These are phyloP conservation scores for Magnolia sinica DNA, from an alignment of 164 flowering plant genomes.

Conservation along the genomic window DNA sequence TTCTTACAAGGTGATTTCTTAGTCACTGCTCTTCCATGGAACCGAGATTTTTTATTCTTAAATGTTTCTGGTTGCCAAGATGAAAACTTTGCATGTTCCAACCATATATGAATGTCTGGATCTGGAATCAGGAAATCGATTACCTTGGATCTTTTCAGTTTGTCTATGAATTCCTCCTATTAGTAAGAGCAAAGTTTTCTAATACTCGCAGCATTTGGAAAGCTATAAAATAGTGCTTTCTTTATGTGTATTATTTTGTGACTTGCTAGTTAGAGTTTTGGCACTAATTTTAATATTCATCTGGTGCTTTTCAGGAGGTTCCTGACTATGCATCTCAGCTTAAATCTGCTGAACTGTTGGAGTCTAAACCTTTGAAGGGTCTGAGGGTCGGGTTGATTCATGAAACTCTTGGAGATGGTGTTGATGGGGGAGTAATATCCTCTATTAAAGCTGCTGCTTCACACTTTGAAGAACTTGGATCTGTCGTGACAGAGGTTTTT, in stretches of 20 bases:
- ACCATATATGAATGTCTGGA: too few relatives aligned
- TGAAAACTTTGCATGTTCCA: too few relatives aligned
- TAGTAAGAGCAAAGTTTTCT: too few relatives aligned
- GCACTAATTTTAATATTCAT: not conserved
- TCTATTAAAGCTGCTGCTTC: slow-evolving; percentile 66
- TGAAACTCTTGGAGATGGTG: slow-evolving; percentile 86
- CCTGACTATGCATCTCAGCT: slow-evolving; percentile 67
- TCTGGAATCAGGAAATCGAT: too few relatives aligned
- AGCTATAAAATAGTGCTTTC: not conserved
- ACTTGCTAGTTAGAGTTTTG: not conserved
- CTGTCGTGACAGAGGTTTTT: slow-evolving; percentile 69
- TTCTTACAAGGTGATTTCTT: too few relatives aligned
- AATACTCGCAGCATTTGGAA: not conserved
- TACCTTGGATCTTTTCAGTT: too few relatives aligned
- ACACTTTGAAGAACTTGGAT: slow-evolving; percentile 83
- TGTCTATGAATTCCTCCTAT: too few relatives aligned
- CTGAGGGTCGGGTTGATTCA: slow-evolving; percentile 77
- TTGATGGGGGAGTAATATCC: slow-evolving; percentile 61
- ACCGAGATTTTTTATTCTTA: too few relatives aligned
- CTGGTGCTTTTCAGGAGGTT: slow-evolving; percentile 58
- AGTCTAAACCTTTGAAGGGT: slow-evolving; percentile 80
- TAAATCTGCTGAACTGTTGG: slow-evolving; percentile 31
- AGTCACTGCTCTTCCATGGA: too few relatives aligned
- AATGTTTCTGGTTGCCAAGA: too few relatives aligned
- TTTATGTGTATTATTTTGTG: too few relatives aligned